A percentile compares a stretch with the other conserved stretches of the same genome.
Evolutionary conservation across 2,329 filamentous ascomycete species (phyloP).

Genomic region (Paecilomyces niveus): DNA sequence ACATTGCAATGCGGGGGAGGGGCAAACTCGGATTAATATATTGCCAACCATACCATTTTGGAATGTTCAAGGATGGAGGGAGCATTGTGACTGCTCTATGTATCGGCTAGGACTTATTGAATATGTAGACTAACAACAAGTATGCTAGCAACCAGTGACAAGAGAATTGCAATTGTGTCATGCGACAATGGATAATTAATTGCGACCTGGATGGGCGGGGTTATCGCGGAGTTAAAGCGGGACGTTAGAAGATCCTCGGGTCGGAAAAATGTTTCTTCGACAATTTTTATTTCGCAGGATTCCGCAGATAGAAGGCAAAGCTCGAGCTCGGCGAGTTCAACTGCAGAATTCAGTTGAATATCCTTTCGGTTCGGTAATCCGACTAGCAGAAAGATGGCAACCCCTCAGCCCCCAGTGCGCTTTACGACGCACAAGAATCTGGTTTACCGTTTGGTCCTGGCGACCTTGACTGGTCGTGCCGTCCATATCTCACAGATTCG

Average conservation of each 20-base stretch:
- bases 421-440: constrained; percentile 83
- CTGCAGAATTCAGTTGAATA: not conserved
- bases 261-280: constrained; percentile 20
- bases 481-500: constrained; percentile 93
- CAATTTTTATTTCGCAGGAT: constrained; percentile 21
- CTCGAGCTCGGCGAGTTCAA: not conserved
- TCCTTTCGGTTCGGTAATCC: not conserved
- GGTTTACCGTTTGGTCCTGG: constrained; percentile 74
- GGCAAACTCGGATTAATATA: constrained; percentile 1
- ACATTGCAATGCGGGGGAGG: constrained; percentile 11
- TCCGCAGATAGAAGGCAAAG: not conserved
- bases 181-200: not conserved
- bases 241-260: constrained; percentile 6
- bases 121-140: not conserved
- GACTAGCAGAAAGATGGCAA: constrained; percentile 26
- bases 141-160: not conserved
- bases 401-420: constrained; percentile 50
- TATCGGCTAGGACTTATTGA: not conserved
- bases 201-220: not conserved
- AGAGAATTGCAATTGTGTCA: not conserved
- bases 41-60: constrained; percentile 32
- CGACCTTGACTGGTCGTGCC: constrained; percentile 82
- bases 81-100: constrained; percentile 19
- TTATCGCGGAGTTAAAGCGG: not conserved
- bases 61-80: constrained; percentile 36